Evolutionary conservation across 169 alveolate species (phyloP).

Genomic region (Theileria annulata): DNA sequence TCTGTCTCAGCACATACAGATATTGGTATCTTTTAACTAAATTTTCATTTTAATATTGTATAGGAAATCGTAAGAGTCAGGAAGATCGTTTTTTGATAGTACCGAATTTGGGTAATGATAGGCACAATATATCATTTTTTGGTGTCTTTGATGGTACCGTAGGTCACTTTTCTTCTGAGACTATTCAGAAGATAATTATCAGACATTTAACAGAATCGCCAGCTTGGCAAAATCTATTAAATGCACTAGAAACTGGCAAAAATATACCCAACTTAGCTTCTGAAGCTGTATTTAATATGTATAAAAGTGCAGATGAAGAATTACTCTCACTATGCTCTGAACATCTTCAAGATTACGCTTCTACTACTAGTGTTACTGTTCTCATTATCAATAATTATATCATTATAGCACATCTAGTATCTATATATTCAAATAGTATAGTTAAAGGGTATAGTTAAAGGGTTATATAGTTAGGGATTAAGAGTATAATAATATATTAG

Average conservation of each 20-base stretch:
- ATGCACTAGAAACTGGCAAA: conserved; percentile 5
- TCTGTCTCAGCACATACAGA: conserved; percentile 59
- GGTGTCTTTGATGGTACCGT: conserved; percentile 86
- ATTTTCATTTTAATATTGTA: not conserved
- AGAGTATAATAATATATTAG: conserved; percentile 15
- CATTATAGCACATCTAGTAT: conserved; percentile 78
- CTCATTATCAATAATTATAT: conserved; percentile 68
- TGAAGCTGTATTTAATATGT: conserved; percentile 56
- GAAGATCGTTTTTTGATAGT: conserved; percentile 77
- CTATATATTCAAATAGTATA: not conserved
- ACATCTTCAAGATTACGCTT: conserved; percentile 73
- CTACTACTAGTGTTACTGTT: conserved; percentile 79
- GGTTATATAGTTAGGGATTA: not conserved
- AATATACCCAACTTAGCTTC: conserved; percentile 25
- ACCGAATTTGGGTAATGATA: conserved; percentile 52
- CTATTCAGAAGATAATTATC: conserved; percentile 70
- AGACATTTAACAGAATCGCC: conserved; percentile 66
- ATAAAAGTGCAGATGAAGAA: conserved; percentile 67
- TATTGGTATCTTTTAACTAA: conserved; percentile 20
- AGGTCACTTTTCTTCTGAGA: conserved; percentile 78
- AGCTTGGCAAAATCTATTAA: conserved; percentile 54
- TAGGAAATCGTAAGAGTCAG: conserved; percentile 78
- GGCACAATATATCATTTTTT: conserved; percentile 68
- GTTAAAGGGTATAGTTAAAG: no score
- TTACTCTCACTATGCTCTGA: conserved; percentile 66